Evolutionary conservation across 805 yeast genomes (phyloP).

Genomic region (Saturnispora serradocipensis): DNA sequence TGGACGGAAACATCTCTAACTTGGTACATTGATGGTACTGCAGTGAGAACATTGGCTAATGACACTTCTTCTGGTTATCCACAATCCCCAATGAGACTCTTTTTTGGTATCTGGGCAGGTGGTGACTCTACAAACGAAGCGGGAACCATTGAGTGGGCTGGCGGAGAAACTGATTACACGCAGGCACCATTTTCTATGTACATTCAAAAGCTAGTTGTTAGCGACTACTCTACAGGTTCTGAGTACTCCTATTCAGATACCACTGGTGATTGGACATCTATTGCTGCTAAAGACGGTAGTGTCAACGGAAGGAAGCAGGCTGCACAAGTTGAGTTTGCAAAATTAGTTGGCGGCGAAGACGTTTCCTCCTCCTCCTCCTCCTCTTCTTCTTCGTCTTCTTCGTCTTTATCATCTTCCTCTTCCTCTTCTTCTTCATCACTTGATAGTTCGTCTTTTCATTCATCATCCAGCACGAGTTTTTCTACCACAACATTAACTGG

Average conservation of each 20-base stretch:
- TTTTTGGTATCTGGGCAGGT: conserved; percentile 74
- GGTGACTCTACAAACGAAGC: conserved; percentile 57
- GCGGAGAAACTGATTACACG: conserved; percentile 59
- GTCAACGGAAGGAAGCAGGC: conserved; percentile 49
- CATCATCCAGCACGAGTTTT: no score
- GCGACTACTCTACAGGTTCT: conserved; percentile 60
- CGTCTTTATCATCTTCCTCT: background rate
- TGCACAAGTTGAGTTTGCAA: conserved; percentile 36
- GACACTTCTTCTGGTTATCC: conserved; percentile 66
- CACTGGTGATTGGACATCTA: conserved; percentile 53
- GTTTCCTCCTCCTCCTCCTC: background rate
- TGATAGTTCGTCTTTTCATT: background rate
- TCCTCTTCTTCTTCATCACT: background rate
- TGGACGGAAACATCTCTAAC: conserved; percentile 61
- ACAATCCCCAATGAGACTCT: conserved; percentile 70
- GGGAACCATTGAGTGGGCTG: conserved; percentile 80
- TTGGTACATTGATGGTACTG: conserved; percentile 67
- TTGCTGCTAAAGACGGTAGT: conserved; percentile 45
- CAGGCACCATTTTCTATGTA: conserved; percentile 62
- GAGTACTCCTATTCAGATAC: conserved; percentile 46
- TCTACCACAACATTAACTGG: background rate
- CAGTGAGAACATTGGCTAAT: conserved; percentile 53
- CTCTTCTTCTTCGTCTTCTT: background rate
- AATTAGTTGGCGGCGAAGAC: conserved; percentile 27
- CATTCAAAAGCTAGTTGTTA: conserved; percentile 49